Conservation (phyloP, 2,329 filamentous ascomycete genomes). For the Penicillium aurantiogriseum region DNA sequence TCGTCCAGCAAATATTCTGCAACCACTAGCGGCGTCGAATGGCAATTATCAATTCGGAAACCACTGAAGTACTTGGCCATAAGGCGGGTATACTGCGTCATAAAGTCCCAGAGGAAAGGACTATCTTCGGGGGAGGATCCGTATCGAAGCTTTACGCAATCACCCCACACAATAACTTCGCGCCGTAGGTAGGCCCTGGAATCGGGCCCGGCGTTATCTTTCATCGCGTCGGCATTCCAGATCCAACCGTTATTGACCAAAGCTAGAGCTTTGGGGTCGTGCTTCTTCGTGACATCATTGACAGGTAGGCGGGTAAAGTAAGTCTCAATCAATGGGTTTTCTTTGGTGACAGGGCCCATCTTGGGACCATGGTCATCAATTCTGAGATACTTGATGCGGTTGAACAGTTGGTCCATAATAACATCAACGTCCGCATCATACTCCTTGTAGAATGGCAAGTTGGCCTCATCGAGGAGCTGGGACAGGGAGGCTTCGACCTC, state of each 20-base stretch:
- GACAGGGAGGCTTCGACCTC: constrained; percentile 55
- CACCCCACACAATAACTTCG: constrained; percentile 97
- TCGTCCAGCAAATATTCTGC: constrained; percentile 94
- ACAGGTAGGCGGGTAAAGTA: constrained; percentile 89
- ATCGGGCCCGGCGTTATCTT: constrained; percentile 86
- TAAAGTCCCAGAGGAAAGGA: constrained; percentile 92
- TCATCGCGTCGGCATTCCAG: constrained; percentile 92
- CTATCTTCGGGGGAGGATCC: constrained; percentile 77
- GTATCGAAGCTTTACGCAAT: constrained; percentile 96
- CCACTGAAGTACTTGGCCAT: constrained; percentile 94
- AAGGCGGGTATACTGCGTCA: constrained; percentile 86
- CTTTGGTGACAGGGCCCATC: constrained; percentile 70
- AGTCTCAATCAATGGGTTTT: constrained; percentile 81
- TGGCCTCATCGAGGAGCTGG: constrained; percentile 75
- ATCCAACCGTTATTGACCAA: constrained; percentile 98
- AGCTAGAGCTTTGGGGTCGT: constrained; percentile 72
- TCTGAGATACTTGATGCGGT: constrained; percentile 90
- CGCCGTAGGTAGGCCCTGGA: constrained; percentile 92
- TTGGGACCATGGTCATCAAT: constrained; percentile 91
- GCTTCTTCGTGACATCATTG: constrained; percentile 74
- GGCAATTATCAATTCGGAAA: constrained; percentile 96
- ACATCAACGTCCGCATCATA: constrained; percentile 81
- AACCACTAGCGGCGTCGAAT: constrained; percentile 91
- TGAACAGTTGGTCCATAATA: constrained; percentile 87
- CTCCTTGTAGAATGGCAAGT: constrained; percentile 85